Evolutionary conservation across 179 eudicot species (phyloP).

Genomic region (Corrigiola litoralis): DNA sequence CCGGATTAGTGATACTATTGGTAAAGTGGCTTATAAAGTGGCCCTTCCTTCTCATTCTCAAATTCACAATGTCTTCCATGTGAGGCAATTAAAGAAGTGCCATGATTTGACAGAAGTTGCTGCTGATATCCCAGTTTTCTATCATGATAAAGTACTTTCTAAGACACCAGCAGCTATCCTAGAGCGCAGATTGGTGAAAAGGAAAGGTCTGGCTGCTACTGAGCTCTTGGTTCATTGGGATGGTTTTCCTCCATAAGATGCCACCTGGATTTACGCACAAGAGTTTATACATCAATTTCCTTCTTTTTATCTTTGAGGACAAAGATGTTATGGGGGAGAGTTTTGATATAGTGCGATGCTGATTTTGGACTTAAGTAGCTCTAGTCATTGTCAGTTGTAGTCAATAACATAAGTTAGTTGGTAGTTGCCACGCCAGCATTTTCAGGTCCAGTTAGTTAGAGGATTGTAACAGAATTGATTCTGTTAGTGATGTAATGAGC

Average conservation of each 20-base stretch:
- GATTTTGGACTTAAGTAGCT: no score
- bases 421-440: no score
- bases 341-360: no score
- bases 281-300: no score
- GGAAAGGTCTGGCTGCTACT: neutral
- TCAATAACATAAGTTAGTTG: no score
- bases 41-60: neutral
- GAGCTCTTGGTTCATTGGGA: neutral
- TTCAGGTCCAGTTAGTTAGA: no score
- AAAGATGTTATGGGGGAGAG: no score
- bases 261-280: no score
- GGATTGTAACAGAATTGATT: no score
- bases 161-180: neutral
- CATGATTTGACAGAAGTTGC: neutral
- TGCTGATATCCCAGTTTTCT: neutral
- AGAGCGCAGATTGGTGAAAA: neutral
- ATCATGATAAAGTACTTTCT: neutral
- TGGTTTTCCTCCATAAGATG: neutral
- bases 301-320: no score
- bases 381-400: no score
- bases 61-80: constrained; percentile 16
- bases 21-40: constrained; percentile 14
- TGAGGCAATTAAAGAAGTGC: neutral
- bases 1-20: neutral
- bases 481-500: no score